Conservation (phyloP, 306 rosid genomes). For the Pterocarpus macrocarpus region DNA sequence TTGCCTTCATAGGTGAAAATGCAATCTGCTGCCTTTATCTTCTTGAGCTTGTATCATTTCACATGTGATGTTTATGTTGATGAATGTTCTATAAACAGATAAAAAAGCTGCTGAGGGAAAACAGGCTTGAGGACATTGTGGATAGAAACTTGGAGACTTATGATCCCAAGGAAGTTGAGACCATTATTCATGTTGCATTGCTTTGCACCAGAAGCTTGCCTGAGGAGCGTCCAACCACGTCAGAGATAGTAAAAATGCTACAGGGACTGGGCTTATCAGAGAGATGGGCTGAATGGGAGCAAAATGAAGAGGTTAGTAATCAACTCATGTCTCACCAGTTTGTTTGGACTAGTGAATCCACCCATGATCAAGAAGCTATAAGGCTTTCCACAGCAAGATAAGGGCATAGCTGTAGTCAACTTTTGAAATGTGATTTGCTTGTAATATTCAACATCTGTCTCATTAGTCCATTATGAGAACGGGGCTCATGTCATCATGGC, state of each 20-base stretch:
- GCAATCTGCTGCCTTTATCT: too few relatives aligned
- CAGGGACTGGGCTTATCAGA: slow-evolving; percentile 62
- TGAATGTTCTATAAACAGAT: slow-evolving; percentile 49
- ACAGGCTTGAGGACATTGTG: slow-evolving; percentile 68
- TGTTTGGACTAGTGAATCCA: slow-evolving; percentile 70
- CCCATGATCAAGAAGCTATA: slow-evolving; percentile 72
- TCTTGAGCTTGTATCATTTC: too few relatives aligned
- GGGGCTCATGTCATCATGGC: too few relatives aligned
- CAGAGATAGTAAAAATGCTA: slow-evolving; percentile 61
- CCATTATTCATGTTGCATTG: slow-evolving; percentile 64
- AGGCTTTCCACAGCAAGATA: slow-evolving; percentile 72
- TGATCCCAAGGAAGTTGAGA: slow-evolving; percentile 62
- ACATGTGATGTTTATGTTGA: slow-evolving; percentile 1
- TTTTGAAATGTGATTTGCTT: too few relatives aligned
- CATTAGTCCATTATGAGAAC: too few relatives aligned
- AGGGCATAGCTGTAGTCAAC: not conserved
- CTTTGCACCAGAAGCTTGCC: slow-evolving; percentile 70
- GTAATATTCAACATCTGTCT: too few relatives aligned
- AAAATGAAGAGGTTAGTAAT: slow-evolving; percentile 53
- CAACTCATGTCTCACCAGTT: slow-evolving; percentile 56
- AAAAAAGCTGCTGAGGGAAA: slow-evolving; percentile 65
- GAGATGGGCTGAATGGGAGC: slow-evolving; percentile 76
- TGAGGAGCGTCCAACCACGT: slow-evolving; percentile 69
- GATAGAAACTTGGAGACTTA: slow-evolving; percentile 62
- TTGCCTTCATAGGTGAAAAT: too few relatives aligned